Base-by-base conservation (phyloP, 805 yeast species). In the Candida qinlingensis region DNA sequence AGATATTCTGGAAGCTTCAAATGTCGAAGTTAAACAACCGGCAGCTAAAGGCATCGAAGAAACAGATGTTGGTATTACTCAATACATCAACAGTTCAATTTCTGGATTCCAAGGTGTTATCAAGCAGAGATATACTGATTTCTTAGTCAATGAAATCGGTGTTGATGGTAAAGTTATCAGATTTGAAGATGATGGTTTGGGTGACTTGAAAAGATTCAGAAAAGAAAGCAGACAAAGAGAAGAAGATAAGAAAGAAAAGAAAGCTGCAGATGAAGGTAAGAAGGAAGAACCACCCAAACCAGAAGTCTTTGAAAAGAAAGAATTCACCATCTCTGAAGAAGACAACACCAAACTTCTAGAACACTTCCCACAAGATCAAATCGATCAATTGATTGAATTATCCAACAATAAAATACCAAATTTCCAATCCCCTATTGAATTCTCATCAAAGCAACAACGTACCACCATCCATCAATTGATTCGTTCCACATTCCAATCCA, bases 91-190 rank as follows among this genome's bases (percentile, higher is more conserved):
- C 42, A 63, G 72, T 2, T 74, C 70, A 5, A 58, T 72, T 28
- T 65, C 72, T 8, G 96, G 97, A 4, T 88, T 94, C 54, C 64
- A 65, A 13, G 99, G 98, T 3, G 74, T 77, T 11, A 72, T 94
- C 58, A 94, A 94, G 65, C 96, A 87, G 61, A 73, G 97, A 52
- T 91, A 90, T 67, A 84, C 96, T 10, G 99, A 94, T 64, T 94
- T 94, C 64, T 75, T 88, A 62, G 99, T 94, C 41, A 88, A 90
- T 66, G 99, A 94, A 66, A 85, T 94, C 48, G 85, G 75, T 51
- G 57, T 68, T 31, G 68, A 78, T 26, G 95, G 87, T 1, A 67
- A 77, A 2, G 96, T 90, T 2, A 77, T 91, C 10, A 91, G 83
- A 63, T 72, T 94, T 52, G 63, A 69, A 8, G 96, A 91, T 59